Percentiles rank a stretch among this genome's conserved stretches.
phyloP scores from a whole-genome alignment of 2,329 filamentous ascomycete species.

The Ceratocystis colombiana region DNA sequence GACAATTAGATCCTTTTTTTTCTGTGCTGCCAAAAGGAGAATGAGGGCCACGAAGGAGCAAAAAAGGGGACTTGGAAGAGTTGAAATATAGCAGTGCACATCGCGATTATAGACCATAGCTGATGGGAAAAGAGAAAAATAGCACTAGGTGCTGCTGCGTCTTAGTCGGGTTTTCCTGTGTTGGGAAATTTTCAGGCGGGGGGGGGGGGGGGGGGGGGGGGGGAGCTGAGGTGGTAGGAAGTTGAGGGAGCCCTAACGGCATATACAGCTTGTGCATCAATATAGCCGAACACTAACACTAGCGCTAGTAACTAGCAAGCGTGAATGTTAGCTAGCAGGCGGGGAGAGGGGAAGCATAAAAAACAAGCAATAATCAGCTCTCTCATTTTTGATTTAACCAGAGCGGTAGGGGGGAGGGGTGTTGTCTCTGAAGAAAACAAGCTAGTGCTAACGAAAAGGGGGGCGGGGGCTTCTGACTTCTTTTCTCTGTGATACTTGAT shows the following conservation, averaged over 20 bases:
- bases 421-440: background rate
- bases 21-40: no score
- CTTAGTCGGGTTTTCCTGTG: background rate
- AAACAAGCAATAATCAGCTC: no score
- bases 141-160: background rate
- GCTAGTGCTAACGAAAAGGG: background rate
- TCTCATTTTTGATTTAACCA: background rate
- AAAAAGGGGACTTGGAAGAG: background rate
- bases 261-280: background rate
- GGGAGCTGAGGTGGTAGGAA: background rate
- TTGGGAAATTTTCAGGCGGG: background rate
- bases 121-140: background rate
- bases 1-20: background rate
- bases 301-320: background rate
- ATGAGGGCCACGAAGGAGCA: background rate
- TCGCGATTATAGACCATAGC: background rate
- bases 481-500: conserved; percentile 1
- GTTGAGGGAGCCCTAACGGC: background rate
- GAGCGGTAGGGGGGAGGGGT: background rate
- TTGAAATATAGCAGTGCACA: background rate
- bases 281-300: background rate
- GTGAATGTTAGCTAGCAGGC: background rate
- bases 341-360: background rate
- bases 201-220: background rate
- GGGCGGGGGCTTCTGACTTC: background rate